phyloP scores from a whole-genome alignment of 2,329 filamentous ascomycete species.

The Thelonectria rubi region DNA sequence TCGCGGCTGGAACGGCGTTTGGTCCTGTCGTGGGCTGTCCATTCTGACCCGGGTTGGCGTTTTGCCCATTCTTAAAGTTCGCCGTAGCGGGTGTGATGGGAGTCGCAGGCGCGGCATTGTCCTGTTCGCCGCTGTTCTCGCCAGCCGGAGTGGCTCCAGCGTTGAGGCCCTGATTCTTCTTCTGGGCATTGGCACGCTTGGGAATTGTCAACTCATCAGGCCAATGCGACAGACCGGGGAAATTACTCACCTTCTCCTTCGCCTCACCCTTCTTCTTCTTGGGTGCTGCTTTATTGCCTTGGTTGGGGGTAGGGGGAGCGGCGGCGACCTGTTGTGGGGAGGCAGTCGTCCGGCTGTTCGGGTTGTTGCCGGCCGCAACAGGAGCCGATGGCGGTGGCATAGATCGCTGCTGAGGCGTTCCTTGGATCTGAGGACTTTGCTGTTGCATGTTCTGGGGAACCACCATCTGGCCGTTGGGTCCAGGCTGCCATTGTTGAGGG shows the following conservation, averaged over 20 bases:
- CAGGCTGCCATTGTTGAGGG: constrained; percentile 53
- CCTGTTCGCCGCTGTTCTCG: constrained; percentile 64
- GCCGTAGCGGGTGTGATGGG: constrained; percentile 68
- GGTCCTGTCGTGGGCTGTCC: constrained; percentile 44
- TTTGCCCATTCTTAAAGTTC: constrained; percentile 54
- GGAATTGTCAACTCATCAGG: constrained; percentile 27
- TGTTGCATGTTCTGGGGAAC: constrained; percentile 52
- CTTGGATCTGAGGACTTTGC: constrained; percentile 62
- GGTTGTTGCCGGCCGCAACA: constrained; percentile 55
- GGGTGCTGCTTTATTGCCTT: constrained; percentile 75
- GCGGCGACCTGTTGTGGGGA: constrained; percentile 71
- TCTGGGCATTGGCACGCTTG: constrained; percentile 64
- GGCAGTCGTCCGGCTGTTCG: constrained; percentile 64
- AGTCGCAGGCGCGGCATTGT: constrained; percentile 68
- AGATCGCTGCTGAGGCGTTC: constrained; percentile 75
- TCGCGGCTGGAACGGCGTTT: constrained; percentile 43
- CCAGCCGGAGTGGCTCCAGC: constrained; percentile 64
- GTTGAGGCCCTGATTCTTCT: constrained; percentile 66
- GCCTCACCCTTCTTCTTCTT: constrained; percentile 80
- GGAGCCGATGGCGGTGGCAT: constrained; percentile 75
- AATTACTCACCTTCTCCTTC: constrained; percentile 71
- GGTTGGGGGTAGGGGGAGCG: constrained; percentile 80
- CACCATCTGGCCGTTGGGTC: constrained; percentile 54
- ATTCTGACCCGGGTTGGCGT: constrained; percentile 45
- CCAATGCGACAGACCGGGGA: neutral